Base-by-base conservation (phyloP, 2,329 filamentous ascomycete species). In the Epichloe hybrida region DNA sequence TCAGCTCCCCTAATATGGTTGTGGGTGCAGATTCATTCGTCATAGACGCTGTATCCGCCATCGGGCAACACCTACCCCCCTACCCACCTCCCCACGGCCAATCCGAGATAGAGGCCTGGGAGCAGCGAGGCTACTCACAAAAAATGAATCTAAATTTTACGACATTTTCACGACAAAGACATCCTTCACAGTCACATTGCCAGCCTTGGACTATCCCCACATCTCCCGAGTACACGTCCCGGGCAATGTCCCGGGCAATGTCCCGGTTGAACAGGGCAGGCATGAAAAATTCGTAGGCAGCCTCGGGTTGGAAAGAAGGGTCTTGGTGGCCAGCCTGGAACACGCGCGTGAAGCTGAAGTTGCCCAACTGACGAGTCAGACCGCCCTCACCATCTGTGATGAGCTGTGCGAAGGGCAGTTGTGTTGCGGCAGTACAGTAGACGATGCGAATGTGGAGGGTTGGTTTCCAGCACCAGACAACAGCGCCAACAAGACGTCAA, bases 301-400 rank as follows among this genome's bases (percentile, higher is more conserved):
- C 76, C 54, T 72, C 67, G 4, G 79, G 80, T 64, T 81, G 78
- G 58, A 78, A 80, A 38, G 72, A 74, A 0, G 79, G 77, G 0
- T 81, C 73, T 57, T 78, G 73, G 60, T 85, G 82, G 3, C 83
- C 81, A 9, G 81, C 72, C 58, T 84, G 76, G 61, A 80, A 84
- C 39, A 85, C 73, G 2, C 82, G 73, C 31, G 76, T 78, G 64
- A 85, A 85, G 39, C 74, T 79, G 53, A 84, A 76, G 59, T 89
- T 89, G 9, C 84, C 86, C 57, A 79, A 83, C 63, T 91, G 86
- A 5, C 86, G 77, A 0, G 87, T 85, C 21, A 23, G 4, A 23
- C 86, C 86, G 41, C 75, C 82, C 59, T 80, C 77, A 13, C 74
- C 72, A 13, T 5, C 21, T 23, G 21, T 23, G 21, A 23, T 23